Evolutionary conservation across 2,329 filamentous ascomycete genomes (phyloP).

Genomic region (Fusarium dimerum): DNA sequence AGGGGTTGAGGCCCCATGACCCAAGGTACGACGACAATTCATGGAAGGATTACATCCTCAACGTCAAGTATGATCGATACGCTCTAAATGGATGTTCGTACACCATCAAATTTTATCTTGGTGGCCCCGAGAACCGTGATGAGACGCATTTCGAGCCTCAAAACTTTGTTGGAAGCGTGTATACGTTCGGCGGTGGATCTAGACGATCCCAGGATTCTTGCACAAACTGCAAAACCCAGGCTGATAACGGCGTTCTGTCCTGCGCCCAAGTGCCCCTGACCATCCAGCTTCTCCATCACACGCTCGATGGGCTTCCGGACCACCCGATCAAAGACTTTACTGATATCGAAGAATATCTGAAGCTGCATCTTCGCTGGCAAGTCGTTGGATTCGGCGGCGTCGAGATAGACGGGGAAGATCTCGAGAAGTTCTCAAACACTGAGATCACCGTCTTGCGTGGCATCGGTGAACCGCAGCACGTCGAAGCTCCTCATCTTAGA

Average conservation of each 20-base stretch:
- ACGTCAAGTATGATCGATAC: constrained; percentile 3
- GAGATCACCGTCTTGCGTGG: too few relatives aligned
- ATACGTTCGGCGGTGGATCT: background rate
- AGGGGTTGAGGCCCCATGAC: too few relatives aligned
- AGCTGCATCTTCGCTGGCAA: background rate
- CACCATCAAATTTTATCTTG: constrained; percentile 1
- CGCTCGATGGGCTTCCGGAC: background rate
- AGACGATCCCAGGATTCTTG: constrained; percentile 3
- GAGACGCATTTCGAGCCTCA: background rate
- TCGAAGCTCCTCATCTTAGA: too few relatives aligned
- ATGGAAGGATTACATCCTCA: constrained; percentile 4
- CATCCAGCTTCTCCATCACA: constrained; percentile 1
- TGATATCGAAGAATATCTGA: background rate
- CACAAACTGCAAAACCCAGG: constrained; percentile 6
- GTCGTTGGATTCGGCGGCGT: background rate
- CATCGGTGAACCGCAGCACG: too few relatives aligned
- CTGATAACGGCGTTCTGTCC: background rate
- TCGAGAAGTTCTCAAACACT: too few relatives aligned
- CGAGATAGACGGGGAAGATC: too few relatives aligned
- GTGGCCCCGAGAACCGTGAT: background rate
- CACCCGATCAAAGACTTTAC: background rate
- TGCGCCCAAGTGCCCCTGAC: constrained; percentile 4
- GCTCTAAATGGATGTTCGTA: constrained; percentile 1
- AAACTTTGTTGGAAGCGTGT: background rate
- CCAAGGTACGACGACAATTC: too few relatives aligned